Percentiles rank a stretch among this genome's conserved stretches.
Evolutionary conservation across 2,329 filamentous ascomycete genomes (phyloP).

Genomic region (Exophiala alcalophila): DNA sequence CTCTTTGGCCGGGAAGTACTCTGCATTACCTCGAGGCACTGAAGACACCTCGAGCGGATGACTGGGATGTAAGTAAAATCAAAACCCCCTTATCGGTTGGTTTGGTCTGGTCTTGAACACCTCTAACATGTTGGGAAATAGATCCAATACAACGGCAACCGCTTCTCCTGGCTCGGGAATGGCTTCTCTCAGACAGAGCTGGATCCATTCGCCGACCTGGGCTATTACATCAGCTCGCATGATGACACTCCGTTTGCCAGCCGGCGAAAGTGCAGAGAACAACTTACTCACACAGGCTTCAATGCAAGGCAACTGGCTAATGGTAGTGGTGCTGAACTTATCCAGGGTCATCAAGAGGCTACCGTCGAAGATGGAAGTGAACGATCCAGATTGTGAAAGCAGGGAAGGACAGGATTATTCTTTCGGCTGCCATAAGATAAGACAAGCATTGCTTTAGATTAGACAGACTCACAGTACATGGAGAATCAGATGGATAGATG

Average conservation of each 20-base stretch:
- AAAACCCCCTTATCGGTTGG: no score
- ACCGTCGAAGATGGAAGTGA: no score
- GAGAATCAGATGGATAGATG: no score
- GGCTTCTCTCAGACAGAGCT: conserved; percentile 4
- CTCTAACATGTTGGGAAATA: not conserved
- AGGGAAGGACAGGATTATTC: no score
- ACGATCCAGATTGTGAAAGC: no score
- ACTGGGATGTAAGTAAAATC: conserved; percentile 29
- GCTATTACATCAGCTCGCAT: conserved; percentile 2
- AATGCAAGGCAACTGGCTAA: no score
- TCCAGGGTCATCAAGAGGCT: no score
- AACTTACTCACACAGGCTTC: conserved; percentile 3
- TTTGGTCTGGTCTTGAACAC: not conserved
- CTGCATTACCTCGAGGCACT: conserved; percentile 36
- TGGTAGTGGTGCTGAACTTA: no score
- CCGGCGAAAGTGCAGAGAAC: conserved; percentile 1
- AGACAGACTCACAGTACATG: no score
- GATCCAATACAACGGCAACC: conserved; percentile 4
- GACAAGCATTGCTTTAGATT: no score
- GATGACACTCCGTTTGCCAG: conserved; percentile 3
- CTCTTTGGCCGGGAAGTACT: conserved; percentile 27
- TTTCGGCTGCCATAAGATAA: no score
- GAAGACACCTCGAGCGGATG: conserved; percentile 37
- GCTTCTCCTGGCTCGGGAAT: conserved; percentile 3
- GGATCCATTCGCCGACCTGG: not conserved